Evolutionary conservation across 192 early-diverging fungal species (phyloP).

Genomic region (Rhizophagus clarus): DNA sequence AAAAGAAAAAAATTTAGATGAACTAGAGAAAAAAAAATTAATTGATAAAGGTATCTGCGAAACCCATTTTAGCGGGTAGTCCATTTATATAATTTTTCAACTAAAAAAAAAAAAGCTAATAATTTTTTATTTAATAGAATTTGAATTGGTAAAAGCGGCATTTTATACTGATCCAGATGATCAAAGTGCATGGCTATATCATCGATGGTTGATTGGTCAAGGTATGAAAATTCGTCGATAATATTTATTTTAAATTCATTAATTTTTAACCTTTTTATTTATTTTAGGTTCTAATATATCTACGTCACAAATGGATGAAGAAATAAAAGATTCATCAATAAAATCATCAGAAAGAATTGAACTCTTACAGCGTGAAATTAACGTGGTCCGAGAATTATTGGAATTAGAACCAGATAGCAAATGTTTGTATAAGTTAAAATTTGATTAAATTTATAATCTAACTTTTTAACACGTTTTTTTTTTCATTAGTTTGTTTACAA

Average conservation of each 20-base stretch:
- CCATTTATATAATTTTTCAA: background rate
- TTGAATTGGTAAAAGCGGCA: conserved; percentile 85
- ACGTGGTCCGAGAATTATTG: conserved; percentile 63
- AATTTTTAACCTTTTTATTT: background rate
- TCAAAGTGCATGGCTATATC: conserved; percentile 97
- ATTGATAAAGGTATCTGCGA: conserved; percentile 34
- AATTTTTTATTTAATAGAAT: conserved; percentile 55
- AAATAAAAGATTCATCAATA: background rate
- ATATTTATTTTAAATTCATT: too few species aligned
- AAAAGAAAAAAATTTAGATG: conserved; percentile 42
- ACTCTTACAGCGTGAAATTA: conserved; percentile 61
- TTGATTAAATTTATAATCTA: background rate
- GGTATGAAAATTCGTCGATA: conserved; percentile 31
- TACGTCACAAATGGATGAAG: background rate
- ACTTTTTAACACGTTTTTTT: background rate
- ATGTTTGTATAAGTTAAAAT: conserved; percentile 55
- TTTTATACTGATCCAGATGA: conserved; percentile 97
- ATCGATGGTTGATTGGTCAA: conserved; percentile 85
- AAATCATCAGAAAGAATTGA: conserved; percentile 33
- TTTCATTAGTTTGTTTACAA: conserved; percentile 57
- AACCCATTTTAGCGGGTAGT: too few species aligned
- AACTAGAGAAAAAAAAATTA: conserved; percentile 36
- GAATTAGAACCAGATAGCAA: conserved; percentile 83
- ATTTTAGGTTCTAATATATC: background rate
- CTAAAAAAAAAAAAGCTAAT: conserved; percentile 10